Percentiles rank a stretch among this genome's conserved stretches.
Evolutionary conservation across 2,329 filamentous ascomycete genomes (phyloP).

Genomic region (Incumbomyces lentus): DNA sequence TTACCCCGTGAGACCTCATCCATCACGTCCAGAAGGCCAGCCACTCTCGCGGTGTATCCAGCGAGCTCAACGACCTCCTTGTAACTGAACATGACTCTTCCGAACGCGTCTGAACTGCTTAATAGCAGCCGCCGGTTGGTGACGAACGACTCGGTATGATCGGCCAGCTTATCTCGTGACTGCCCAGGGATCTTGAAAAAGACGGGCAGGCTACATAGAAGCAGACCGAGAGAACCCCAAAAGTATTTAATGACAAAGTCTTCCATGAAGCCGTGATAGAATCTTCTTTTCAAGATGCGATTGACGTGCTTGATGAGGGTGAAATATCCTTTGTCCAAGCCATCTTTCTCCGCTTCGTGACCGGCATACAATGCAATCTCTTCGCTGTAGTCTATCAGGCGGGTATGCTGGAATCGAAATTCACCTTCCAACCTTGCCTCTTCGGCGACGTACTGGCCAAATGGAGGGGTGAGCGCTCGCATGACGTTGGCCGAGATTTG

Average conservation of each 20-base stretch:
- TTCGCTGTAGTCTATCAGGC: slow-evolving; percentile 91
- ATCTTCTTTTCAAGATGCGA: slow-evolving; percentile 74
- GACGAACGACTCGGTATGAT: slow-evolving; percentile 63
- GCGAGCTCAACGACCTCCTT: slow-evolving; percentile 94
- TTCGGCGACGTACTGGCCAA: slow-evolving; percentile 94
- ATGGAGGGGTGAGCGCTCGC: slow-evolving; percentile 87
- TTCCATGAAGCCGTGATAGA: slow-evolving; percentile 99
- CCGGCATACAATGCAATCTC: slow-evolving; percentile 88
- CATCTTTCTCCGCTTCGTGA: slow-evolving; percentile 90
- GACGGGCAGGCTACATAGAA: slow-evolving; percentile 88
- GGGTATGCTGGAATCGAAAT: slow-evolving; percentile 88
- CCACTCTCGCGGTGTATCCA: slow-evolving; percentile 87
- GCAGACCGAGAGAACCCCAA: slow-evolving; percentile 85
- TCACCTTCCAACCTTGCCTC: slow-evolving; percentile 91
- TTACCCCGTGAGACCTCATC: slow-evolving; percentile 80
- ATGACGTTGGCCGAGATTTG: slow-evolving; percentile 88
- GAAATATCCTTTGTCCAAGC: slow-evolving; percentile 95
- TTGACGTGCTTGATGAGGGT: slow-evolving; percentile 99
- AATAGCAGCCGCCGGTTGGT: slow-evolving; percentile 88
- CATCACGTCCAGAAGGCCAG: slow-evolving; percentile 84
- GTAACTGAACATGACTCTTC: slow-evolving; percentile 94
- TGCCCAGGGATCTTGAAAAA: slow-evolving; percentile 85
- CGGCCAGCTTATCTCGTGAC: slow-evolving; percentile 39
- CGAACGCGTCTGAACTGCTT: slow-evolving; percentile 89
- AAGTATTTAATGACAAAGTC: slow-evolving; percentile 99